phyloP scores from a whole-genome alignment of 2,329 filamentous ascomycete genomes.

The Stagonosporopsis chrysanthemi region DNA sequence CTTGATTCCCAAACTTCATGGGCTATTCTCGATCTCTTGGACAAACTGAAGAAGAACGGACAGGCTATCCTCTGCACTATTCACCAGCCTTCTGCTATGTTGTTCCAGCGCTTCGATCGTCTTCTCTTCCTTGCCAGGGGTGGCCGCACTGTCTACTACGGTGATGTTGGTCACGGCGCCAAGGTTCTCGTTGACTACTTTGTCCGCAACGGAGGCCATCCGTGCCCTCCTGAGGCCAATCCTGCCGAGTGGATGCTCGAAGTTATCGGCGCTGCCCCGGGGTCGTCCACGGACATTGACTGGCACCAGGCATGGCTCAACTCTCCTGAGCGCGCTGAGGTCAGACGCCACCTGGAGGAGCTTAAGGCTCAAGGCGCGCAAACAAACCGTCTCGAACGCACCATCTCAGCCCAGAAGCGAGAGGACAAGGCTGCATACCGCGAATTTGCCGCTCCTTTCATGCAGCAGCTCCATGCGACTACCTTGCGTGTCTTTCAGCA shows the following conservation, averaged over 20 bases:
- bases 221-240: slow-evolving; percentile 74
- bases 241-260: slow-evolving; percentile 82
- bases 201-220: slow-evolving; percentile 71
- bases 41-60: slow-evolving; percentile 87
- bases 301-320: slow-evolving; percentile 60
- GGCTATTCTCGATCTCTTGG: slow-evolving; percentile 86
- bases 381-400: slow-evolving; percentile 43
- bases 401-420: slow-evolving; percentile 51
- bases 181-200: slow-evolving; percentile 76
- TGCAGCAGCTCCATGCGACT: slow-evolving; percentile 71
- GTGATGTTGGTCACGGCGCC: slow-evolving; percentile 76
- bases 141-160: slow-evolving; percentile 82
- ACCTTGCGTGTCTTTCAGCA: slow-evolving; percentile 82
- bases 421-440: slow-evolving; percentile 66
- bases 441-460: slow-evolving; percentile 83
- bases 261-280: slow-evolving; percentile 62
- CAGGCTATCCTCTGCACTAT: slow-evolving; percentile 92
- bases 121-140: slow-evolving; percentile 79
- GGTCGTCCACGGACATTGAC: slow-evolving; percentile 58
- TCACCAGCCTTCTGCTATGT: slow-evolving; percentile 93
- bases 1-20: slow-evolving; percentile 93
- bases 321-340: slow-evolving; percentile 55
- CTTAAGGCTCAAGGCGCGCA: slow-evolving; percentile 53
- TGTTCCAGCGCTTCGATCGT: slow-evolving; percentile 90
- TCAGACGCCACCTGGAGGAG: slow-evolving; percentile 56